These are phyloP conservation scores for Isatis lusitanica DNA, from an alignment of 441 rosid species.

Conservation along the genomic window DNA sequence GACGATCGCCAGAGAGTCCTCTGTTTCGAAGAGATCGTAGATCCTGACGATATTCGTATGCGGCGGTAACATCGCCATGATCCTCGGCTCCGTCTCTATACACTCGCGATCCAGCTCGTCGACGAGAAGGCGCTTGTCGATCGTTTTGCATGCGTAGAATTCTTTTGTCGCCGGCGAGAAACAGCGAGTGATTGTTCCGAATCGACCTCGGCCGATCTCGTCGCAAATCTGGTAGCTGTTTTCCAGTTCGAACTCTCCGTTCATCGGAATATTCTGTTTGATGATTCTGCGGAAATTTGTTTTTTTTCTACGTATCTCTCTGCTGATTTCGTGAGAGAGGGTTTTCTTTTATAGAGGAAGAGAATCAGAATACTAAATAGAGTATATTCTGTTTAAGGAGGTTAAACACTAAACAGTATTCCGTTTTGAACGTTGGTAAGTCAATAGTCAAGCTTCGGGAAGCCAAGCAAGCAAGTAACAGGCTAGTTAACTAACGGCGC, in stretches of 20 bases:
- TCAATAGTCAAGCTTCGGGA: conserved; percentile 12
- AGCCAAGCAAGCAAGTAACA: not conserved
- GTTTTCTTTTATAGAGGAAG: conserved; percentile 18
- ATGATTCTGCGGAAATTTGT: not conserved
- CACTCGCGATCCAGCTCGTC: conserved; percentile 76
- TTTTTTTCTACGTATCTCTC: not conserved
- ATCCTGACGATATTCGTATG: conserved; percentile 68
- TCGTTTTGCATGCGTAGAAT: conserved; percentile 70
- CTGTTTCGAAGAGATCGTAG: conserved; percentile 64
- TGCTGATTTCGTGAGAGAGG: not conserved
- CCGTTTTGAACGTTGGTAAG: conserved; percentile 14
- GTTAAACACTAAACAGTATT: conserved; percentile 13
- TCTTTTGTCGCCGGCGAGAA: conserved; percentile 49
- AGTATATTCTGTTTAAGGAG: conserved; percentile 34
- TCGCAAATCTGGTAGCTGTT: conserved; percentile 63
- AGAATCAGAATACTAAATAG: conserved; percentile 19
- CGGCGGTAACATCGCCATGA: conserved; percentile 69
- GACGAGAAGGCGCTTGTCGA: conserved; percentile 56
- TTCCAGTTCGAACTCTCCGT: conserved; percentile 36
- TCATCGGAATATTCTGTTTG: conserved; percentile 31
- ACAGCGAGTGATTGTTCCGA: conserved; percentile 73
- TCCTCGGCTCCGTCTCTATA: conserved; percentile 66
- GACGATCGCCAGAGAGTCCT: conserved; percentile 51
- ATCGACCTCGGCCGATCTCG: conserved; percentile 86
- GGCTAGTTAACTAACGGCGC: conserved; percentile 28